A percentile compares a stretch with the other conserved stretches of the same genome.
Conservation (phyloP, 768 basidiomycete species). For the Podaxis sp. region DNA sequence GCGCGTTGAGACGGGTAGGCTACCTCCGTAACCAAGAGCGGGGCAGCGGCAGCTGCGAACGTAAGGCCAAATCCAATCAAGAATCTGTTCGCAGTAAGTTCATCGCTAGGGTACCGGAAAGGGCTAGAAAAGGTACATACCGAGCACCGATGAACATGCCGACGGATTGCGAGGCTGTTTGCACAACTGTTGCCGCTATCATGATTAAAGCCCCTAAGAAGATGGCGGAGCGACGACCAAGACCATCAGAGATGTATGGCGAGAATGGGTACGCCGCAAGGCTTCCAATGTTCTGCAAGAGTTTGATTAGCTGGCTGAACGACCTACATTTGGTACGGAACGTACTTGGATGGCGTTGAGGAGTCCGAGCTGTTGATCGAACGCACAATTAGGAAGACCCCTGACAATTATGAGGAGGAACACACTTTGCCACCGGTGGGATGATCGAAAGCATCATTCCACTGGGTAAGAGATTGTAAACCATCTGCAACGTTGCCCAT, state of each 20-base stretch:
- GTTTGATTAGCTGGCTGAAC: background rate
- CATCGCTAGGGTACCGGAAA: background rate
- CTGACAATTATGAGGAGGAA: background rate
- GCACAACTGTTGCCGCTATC: conserved; percentile 55
- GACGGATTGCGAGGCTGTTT: conserved; percentile 58
- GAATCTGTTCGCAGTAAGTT: conserved; percentile 34
- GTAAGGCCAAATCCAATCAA: conserved; percentile 66
- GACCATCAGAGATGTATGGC: conserved; percentile 59
- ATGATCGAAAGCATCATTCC: conserved; percentile 52
- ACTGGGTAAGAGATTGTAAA: conserved; percentile 55
- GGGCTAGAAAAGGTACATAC: conserved; percentile 27
- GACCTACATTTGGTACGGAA: background rate
- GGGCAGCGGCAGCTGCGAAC: conserved; percentile 70
- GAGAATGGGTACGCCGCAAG: conserved; percentile 61
- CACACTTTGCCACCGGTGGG: conserved; percentile 44
- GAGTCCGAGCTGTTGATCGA: conserved; percentile 39
- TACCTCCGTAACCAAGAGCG: conserved; percentile 72
- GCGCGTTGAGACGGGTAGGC: conserved; percentile 75
- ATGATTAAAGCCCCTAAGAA: conserved; percentile 61
- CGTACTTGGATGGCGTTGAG: conserved; percentile 62
- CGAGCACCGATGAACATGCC: conserved; percentile 71
- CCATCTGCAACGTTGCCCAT: conserved; percentile 34
- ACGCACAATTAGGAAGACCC: background rate
- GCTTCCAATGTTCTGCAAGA: conserved; percentile 54
- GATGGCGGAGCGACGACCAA: conserved; percentile 60